phyloP scores from a whole-genome alignment of 2,329 filamentous ascomycete genomes.

The Calonectria pteridis region DNA sequence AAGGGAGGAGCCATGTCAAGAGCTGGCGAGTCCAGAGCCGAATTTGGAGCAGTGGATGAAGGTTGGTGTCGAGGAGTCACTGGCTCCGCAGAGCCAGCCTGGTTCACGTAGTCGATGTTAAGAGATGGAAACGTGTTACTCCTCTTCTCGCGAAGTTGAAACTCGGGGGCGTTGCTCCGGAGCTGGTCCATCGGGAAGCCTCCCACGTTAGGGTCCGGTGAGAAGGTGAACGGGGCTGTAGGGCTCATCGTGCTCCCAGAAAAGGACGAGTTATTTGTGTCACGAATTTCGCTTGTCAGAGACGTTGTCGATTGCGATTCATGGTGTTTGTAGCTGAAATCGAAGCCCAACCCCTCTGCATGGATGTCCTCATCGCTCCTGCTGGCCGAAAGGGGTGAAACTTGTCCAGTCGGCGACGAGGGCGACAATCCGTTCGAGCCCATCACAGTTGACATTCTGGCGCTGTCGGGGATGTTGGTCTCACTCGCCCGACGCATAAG shows the following conservation, averaged over 20 bases:
- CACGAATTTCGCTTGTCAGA: slow-evolving; percentile 47
- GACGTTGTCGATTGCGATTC: slow-evolving; percentile 52
- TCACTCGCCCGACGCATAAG: slow-evolving; percentile 71
- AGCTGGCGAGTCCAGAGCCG: slow-evolving; percentile 64
- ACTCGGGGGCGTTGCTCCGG: slow-evolving; percentile 59
- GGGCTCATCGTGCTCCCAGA: slow-evolving; percentile 78
- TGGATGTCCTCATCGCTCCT: slow-evolving; percentile 79
- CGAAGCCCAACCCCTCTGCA: slow-evolving; percentile 47
- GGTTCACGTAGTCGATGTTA: slow-evolving; percentile 70
- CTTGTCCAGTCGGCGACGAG: slow-evolving; percentile 74
- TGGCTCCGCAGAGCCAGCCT: slow-evolving; percentile 54
- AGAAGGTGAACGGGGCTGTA: slow-evolving; percentile 79
- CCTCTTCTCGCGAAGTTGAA: slow-evolving; percentile 67
- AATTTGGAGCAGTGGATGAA: slow-evolving; percentile 62
- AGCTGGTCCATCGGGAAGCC: slow-evolving; percentile 67
- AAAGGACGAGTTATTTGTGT: slow-evolving; percentile 68
- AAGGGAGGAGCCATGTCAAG: slow-evolving; percentile 60
- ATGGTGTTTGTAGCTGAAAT: slow-evolving; percentile 49
- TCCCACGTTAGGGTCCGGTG: slow-evolving; percentile 77
- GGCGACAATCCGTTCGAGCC: slow-evolving; percentile 73
- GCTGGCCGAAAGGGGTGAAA: slow-evolving; percentile 77
- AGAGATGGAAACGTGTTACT: slow-evolving; percentile 89
- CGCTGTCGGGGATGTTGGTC: slow-evolving; percentile 78
- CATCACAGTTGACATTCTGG: slow-evolving; percentile 66
- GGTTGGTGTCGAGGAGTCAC: slow-evolving; percentile 64